Base-by-base conservation (phyloP, 305 asterid species). In the Fraxinus angustifolia region DNA sequence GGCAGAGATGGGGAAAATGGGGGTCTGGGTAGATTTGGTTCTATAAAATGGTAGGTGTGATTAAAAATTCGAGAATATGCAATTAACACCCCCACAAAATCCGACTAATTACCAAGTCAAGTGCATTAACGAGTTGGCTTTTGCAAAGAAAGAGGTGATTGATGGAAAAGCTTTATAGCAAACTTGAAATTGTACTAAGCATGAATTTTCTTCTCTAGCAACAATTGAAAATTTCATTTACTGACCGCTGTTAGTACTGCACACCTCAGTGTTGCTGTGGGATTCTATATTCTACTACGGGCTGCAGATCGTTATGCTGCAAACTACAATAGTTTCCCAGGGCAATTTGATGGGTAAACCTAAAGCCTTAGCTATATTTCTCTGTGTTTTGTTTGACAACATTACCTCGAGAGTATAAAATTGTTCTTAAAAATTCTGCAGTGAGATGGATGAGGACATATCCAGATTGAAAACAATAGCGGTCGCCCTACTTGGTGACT, bases 371-470 rank as follows among this genome's bases (percentile, higher is more conserved):
- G 21, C 40, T 75, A 10, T 31, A 73, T 34, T 45, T 79, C 73
- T 33, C 8, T 19, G 10, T 19, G 70, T 8, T 80, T 45, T 65
- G 33, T 36, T 21, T 11, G 21, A 70, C 72, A 58, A 67, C 28
- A 42, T 73, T 34, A 28, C 75, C 65, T 40, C 12, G 40, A 70
- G 42, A 71, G 70, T 81, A 77, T 83, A 33, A 80, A 45, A 78
- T 17, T 87, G 83, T 85, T 75, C 33, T 53, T 58, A 78, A 65
- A 75, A 84, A 38, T 79, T 75, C 21, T 83, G 83, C 85, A 94
- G 99, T 82, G 97, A 80, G 84, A 90, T 96, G 98, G 98, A 96
- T 85, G 98, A 93, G 88, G 97, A 96, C 86, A 91, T 96, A 45
- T 96, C 98, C 26, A 87, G 97, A 86, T 87, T 96, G 91, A 96